Percentiles rank a stretch among this genome's conserved stretches.
These are phyloP conservation scores for Aureobasidium zeae DNA, from an alignment of 2,329 filamentous ascomycete genomes.

Conservation along the genomic window DNA sequence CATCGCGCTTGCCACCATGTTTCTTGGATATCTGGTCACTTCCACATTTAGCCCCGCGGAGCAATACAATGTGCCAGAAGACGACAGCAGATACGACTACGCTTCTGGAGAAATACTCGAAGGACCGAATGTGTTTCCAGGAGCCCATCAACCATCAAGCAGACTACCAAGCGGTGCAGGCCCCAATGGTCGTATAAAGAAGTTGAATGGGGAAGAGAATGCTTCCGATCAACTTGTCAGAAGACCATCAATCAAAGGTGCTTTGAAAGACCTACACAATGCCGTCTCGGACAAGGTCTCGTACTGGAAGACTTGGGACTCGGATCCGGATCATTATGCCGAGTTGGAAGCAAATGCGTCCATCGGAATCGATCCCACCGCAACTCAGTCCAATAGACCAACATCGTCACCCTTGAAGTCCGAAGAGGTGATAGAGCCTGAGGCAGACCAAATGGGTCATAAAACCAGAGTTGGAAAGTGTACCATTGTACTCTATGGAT, in stretches of 20 bases:
- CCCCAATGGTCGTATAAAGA: neutral
- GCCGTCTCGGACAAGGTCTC: conserved; percentile 27
- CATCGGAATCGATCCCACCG: conserved; percentile 15
- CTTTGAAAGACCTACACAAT: conserved; percentile 26
- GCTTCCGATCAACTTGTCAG: conserved; percentile 10
- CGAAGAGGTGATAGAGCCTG: conserved; percentile 9
- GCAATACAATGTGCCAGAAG: conserved; percentile 1
- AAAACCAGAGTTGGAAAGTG: conserved; percentile 31
- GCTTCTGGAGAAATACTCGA: conserved; percentile 20
- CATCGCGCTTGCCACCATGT: conserved; percentile 22
- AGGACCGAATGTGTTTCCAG: conserved; percentile 21
- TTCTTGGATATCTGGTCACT: conserved; percentile 27
- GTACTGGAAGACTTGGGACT: conserved; percentile 22
- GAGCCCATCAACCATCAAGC: neutral
- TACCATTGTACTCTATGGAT: conserved; percentile 32
- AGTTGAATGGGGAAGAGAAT: conserved; percentile 8
- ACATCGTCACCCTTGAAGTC: neutral
- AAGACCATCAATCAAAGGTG: conserved; percentile 25
- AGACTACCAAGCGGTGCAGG: conserved; percentile 7
- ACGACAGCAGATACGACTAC: conserved; percentile 16
- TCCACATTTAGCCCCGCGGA: conserved; percentile 20
- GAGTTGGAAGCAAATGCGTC: conserved; percentile 5
- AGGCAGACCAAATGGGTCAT: conserved; percentile 23
- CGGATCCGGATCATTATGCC: neutral
- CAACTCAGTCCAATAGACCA: conserved; percentile 4